A percentile compares a stretch with the other conserved stretches of the same genome.
Evolutionary conservation across 1,139 yeast species (phyloP).

Genomic region (Lodderomyces theae): DNA sequence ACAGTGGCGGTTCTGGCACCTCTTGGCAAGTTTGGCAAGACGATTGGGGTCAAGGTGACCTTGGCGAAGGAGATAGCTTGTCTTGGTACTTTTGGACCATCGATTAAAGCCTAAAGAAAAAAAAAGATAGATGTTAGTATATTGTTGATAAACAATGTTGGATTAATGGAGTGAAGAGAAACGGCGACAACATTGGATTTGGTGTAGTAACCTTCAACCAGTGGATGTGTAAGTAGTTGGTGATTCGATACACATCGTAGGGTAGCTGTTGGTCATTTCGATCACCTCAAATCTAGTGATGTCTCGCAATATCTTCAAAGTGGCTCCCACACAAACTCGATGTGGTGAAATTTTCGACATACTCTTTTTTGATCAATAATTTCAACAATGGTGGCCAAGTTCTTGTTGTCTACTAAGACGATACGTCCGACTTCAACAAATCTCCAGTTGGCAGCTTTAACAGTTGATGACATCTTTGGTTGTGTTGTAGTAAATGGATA

Average conservation of each 20-base stretch:
- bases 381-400: slow-evolving; percentile 92
- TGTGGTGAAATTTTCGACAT: no score
- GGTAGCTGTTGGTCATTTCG: no score
- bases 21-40: slow-evolving; percentile 84
- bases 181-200: no score
- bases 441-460: slow-evolving; percentile 98
- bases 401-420: slow-evolving; percentile 83
- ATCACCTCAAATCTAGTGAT: no score
- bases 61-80: slow-evolving; percentile 86
- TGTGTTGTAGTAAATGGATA: slow-evolving; percentile 5
- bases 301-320: no score
- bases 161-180: background rate
- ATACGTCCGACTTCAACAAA: slow-evolving; percentile 99
- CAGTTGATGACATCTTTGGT: slow-evolving; percentile 52
- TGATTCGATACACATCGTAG: no score
- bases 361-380: slow-evolving; percentile 99
- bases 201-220: no score
- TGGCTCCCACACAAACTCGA: slow-evolving; percentile 1
- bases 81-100: slow-evolving; percentile 96
- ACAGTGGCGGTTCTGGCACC: slow-evolving; percentile 87
- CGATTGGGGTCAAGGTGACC: slow-evolving; percentile 90
- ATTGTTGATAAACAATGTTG: background rate
- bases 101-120: slow-evolving; percentile 68
- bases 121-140: slow-evolving; percentile 24
- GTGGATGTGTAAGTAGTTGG: no score